Conservation (phyloP, 208 protist genomes). For the Crithidia bombi region DNA sequence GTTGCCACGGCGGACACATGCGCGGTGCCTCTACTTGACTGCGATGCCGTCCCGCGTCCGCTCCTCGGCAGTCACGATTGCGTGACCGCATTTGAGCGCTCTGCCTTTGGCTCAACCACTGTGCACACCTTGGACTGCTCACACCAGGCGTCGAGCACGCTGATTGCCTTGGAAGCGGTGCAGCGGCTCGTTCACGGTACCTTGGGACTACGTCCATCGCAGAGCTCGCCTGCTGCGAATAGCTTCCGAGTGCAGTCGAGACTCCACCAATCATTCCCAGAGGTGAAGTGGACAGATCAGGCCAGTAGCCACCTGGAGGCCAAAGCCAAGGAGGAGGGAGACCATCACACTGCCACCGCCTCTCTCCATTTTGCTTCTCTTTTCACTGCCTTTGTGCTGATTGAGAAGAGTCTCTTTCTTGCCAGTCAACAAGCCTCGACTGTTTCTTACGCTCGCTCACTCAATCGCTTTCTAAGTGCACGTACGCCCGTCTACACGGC, state of each 20-base stretch:
- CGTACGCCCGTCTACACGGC: too few species aligned
- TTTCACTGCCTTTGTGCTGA: too few species aligned
- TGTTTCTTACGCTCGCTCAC: too few species aligned
- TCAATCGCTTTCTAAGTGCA: too few species aligned
- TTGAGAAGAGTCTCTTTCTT: too few species aligned
- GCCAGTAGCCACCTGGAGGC: too few species aligned
- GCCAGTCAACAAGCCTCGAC: too few species aligned
- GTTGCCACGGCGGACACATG: background rate
- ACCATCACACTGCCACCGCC: too few species aligned
- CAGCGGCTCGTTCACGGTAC: background rate
- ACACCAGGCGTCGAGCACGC: background rate
- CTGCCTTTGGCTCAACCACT: background rate
- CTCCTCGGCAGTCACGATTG: background rate
- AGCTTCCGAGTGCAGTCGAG: too few species aligned
- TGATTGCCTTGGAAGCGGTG: background rate
- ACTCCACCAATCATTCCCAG: background rate
- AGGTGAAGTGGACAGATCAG: background rate
- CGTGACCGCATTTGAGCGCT: background rate
- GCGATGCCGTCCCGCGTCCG: background rate
- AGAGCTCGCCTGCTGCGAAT: slow-evolving; percentile 4
- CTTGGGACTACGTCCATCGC: background rate
- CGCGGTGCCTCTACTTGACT: background rate
- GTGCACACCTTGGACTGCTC: background rate
- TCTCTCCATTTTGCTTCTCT: too few species aligned
- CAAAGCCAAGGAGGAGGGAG: too few species aligned